Evolutionary conservation across 306 rosid genomes (phyloP).

Genomic region (Crotalaria pallida): DNA sequence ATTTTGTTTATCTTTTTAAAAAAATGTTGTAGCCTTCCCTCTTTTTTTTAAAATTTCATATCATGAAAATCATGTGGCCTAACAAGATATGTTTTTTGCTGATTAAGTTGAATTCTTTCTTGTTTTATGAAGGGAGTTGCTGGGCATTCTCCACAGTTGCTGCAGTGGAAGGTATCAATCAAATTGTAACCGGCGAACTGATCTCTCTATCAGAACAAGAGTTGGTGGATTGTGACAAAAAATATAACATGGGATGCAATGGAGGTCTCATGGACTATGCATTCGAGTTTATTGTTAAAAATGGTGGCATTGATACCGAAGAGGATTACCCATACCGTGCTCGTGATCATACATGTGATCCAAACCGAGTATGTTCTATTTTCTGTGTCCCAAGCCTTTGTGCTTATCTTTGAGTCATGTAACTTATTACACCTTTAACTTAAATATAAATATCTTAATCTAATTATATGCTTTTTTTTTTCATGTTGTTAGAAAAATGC

Average conservation of each 20-base stretch:
- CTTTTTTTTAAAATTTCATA: neutral
- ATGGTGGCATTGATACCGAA: slow-evolving; percentile 89
- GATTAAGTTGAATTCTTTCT: neutral
- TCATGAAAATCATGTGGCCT: neutral
- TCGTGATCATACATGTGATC: slow-evolving; percentile 58
- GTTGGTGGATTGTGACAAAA: slow-evolving; percentile 73
- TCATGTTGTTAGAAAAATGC: slow-evolving; percentile 66
- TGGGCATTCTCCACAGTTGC: slow-evolving; percentile 91
- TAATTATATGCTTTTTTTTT: neutral
- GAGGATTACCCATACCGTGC: slow-evolving; percentile 71
- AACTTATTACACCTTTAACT: neutral
- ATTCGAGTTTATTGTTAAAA: slow-evolving; percentile 55
- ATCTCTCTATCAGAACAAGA: slow-evolving; percentile 79
- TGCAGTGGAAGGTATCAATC: slow-evolving; percentile 79
- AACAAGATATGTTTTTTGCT: neutral
- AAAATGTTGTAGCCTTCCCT: neutral
- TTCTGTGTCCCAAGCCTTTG: neutral
- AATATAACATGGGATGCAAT: slow-evolving; percentile 81
- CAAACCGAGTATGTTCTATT: slow-evolving; percentile 53
- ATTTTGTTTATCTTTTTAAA: neutral
- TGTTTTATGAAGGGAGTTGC: slow-evolving; percentile 73
- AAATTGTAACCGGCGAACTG: slow-evolving; percentile 62
- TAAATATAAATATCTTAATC: neutral
- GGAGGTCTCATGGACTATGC: slow-evolving; percentile 97
- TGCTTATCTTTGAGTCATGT: neutral